Evolutionary conservation across 139 green algal genomes (phyloP).

Genomic region (Dunaliella primolecta): DNA sequence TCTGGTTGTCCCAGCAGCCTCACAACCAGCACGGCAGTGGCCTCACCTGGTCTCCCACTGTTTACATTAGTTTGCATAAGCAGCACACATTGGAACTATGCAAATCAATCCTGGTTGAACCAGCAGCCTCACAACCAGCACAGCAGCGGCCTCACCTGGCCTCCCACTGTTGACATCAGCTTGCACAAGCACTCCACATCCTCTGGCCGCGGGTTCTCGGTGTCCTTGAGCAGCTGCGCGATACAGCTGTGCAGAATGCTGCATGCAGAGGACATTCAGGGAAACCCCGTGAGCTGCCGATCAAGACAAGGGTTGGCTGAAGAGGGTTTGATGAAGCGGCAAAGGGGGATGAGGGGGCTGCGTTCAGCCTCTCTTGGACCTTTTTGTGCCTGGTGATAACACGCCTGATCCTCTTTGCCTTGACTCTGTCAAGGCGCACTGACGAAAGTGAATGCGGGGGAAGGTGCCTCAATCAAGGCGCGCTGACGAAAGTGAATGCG

Average conservation of each 20-base stretch:
- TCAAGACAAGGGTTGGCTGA: background rate
- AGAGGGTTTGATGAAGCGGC: background rate
- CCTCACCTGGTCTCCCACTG: conserved; percentile 66
- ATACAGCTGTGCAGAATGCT: conserved; percentile 75
- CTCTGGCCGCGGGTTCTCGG: conserved; percentile 54
- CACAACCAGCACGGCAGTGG: background rate
- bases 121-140: too few species aligned
- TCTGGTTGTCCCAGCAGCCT: too few species aligned
- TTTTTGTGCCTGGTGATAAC: too few species aligned
- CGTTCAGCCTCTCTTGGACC: background rate
- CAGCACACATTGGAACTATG: too few species aligned
- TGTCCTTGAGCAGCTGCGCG: conserved; percentile 41
- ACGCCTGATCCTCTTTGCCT: background rate
- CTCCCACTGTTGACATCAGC: conserved; percentile 85
- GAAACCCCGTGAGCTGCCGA: too few species aligned
- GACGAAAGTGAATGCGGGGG: too few species aligned
- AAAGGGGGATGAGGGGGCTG: background rate
- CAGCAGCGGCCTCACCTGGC: conserved; percentile 40
- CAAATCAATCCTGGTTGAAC: too few species aligned
- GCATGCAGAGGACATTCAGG: background rate
- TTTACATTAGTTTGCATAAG: too few species aligned
- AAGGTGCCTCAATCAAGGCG: too few species aligned
- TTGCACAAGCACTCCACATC: conserved; percentile 96
- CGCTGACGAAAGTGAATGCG: too few species aligned
- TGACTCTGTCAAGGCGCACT: too few species aligned